A percentile compares a stretch with the other conserved stretches of the same genome.
These are phyloP conservation scores for Saccharum spontaneum DNA, from an alignment of 176 grass and related monocot species.

Conservation along the genomic window DNA sequence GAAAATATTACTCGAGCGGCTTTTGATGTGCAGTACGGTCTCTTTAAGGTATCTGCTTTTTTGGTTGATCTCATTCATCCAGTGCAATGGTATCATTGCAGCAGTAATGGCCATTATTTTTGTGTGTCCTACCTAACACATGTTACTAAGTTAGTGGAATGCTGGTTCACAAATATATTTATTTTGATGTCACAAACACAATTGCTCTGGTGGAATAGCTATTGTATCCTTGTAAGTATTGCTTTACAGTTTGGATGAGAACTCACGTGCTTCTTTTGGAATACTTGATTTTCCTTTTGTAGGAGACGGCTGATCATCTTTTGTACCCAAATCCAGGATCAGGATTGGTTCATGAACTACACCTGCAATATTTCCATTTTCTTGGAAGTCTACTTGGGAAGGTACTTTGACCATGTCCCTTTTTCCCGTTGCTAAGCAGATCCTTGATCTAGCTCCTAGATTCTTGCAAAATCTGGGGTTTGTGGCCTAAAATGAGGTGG, in stretches of 20 bases:
- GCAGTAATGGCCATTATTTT: not conserved
- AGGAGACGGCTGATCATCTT: conserved; percentile 95
- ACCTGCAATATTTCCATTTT: conserved; percentile 92
- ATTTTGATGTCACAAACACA: not conserved
- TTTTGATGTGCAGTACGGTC: conserved; percentile 94
- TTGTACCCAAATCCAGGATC: conserved; percentile 97
- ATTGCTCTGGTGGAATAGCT: not conserved
- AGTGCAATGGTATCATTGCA: not conserved
- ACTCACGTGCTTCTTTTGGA: conserved; percentile 7
- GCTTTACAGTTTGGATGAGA: not conserved
- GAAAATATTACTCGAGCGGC: conserved; percentile 95
- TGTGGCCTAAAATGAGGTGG: not conserved
- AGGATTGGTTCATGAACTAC: conserved; percentile 87
- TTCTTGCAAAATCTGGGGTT: not conserved
- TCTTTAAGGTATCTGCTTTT: conserved; percentile 78
- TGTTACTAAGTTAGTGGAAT: not conserved
- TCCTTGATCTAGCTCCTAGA: not conserved
- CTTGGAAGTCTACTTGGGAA: conserved; percentile 95
- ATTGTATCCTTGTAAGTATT: not conserved
- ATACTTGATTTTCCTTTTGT: conserved; percentile 23
- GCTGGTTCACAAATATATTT: not conserved
- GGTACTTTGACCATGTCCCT: conserved; percentile 48
- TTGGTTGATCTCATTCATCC: conserved; percentile 12
- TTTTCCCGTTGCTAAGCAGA: not conserved
- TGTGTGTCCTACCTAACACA: not conserved